Conservation (phyloP, 139 green algal genomes). For the Volvox reticuliferus region DNA sequence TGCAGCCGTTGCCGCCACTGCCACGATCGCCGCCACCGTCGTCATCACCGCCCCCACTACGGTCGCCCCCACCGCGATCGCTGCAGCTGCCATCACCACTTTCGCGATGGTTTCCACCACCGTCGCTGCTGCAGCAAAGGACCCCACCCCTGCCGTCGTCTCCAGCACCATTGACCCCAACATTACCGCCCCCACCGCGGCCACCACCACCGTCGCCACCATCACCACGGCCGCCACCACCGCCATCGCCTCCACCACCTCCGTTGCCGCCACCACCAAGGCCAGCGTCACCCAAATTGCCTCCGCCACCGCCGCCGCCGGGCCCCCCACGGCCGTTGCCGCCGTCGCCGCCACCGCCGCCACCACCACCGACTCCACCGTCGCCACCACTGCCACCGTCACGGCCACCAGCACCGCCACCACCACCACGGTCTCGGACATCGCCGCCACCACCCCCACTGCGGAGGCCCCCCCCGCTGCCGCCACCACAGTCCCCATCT, state of each 20-base stretch:
- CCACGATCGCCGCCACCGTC: background rate
- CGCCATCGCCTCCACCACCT: background rate
- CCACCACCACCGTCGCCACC: background rate
- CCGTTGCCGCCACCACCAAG: too few species aligned
- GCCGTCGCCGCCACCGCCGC: too few species aligned
- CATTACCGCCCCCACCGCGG: background rate
- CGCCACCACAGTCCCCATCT: too few species aligned
- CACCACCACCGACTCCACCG: too few species aligned
- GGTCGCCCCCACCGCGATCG: background rate
- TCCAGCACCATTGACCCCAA: background rate
- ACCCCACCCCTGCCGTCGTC: background rate
- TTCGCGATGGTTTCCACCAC: background rate
- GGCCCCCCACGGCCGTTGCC: too few species aligned
- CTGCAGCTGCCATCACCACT: background rate
- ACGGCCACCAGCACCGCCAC: too few species aligned
- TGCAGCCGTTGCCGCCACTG: background rate
- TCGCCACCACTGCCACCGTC: too few species aligned
- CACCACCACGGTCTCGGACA: too few species aligned
- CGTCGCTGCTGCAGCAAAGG: background rate
- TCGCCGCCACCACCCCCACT: too few species aligned
- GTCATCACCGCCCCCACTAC: background rate
- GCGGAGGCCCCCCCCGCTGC: too few species aligned
- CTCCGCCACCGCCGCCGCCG: too few species aligned
- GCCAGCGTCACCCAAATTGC: too few species aligned
- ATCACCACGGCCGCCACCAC: background rate